Evolutionary conservation across 768 basidiomycete species (phyloP).

Genomic region (Scleroderma citrinum): DNA sequence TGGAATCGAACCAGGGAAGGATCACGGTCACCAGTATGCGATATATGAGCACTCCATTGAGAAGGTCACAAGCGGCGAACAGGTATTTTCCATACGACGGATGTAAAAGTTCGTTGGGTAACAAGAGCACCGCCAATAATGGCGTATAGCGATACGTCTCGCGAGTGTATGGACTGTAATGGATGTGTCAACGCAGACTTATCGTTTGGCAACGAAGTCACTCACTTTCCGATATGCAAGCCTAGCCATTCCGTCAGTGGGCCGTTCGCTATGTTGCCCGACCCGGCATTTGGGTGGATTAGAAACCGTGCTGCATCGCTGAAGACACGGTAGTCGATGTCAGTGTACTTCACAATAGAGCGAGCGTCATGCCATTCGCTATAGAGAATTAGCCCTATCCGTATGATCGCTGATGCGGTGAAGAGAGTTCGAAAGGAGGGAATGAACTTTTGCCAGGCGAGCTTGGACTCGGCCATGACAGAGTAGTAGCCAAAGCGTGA

Average conservation of each 20-base stretch:
- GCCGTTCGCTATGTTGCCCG: constrained; percentile 55
- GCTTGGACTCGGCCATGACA: neutral
- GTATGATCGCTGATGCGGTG: constrained; percentile 48
- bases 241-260: constrained; percentile 38
- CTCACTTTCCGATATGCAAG: constrained; percentile 70
- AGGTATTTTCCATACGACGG: constrained; percentile 88
- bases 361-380: constrained; percentile 87
- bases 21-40: constrained; percentile 48
- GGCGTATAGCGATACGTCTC: constrained; percentile 98
- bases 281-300: constrained; percentile 35
- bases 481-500: no score
- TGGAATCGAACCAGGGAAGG: constrained; percentile 28
- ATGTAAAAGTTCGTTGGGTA: constrained; percentile 77
- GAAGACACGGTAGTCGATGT: constrained; percentile 95
- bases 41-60: constrained; percentile 72
- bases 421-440: constrained; percentile 49
- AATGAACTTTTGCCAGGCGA: constrained; percentile 7
- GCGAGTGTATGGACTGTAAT: constrained; percentile 75
- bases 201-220: neutral
- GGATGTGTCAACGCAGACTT: constrained; percentile 5
- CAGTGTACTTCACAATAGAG: constrained; percentile 91
- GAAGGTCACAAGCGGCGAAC: constrained; percentile 78
- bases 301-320: constrained; percentile 82
- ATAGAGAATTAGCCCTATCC: constrained; percentile 70
- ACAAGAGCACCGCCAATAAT: constrained; percentile 73